Conservation (phyloP, 139 green algal genomes). For the Chlamydomonas eustigma region DNA sequence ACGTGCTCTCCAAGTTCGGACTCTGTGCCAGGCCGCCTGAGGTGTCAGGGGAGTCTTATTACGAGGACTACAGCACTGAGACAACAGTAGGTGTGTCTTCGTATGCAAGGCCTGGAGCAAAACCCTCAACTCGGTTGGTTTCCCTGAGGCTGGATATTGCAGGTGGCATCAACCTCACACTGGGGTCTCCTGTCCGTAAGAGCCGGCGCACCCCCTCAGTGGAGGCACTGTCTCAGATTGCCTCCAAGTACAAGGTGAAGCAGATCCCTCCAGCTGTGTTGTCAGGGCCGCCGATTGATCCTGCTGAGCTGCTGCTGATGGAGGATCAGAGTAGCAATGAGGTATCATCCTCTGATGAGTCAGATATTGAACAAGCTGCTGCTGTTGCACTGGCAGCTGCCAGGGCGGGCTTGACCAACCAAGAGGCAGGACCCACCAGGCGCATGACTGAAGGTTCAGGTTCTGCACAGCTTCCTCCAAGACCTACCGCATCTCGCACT, state of each 20-base stretch:
- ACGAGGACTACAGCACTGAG: background rate
- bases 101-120: background rate
- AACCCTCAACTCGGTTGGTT: slow-evolving; percentile 24
- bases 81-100: background rate
- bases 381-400: no score
- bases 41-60: slow-evolving; percentile 8
- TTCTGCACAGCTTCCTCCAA: background rate
- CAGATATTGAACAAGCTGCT: no score
- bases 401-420: background rate
- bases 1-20: slow-evolving; percentile 39
- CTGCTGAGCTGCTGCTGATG: background rate
- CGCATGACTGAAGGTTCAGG: background rate
- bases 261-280: slow-evolving; percentile 23
- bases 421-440: background rate
- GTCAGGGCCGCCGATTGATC: slow-evolving; percentile 26
- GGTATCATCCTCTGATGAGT: background rate
- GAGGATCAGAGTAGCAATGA: background rate
- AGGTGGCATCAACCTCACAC: slow-evolving; percentile 56
- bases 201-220: slow-evolving; percentile 66
- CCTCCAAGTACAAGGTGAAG: slow-evolving; percentile 29
- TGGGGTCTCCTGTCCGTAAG: slow-evolving; percentile 38
- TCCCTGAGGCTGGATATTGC: slow-evolving; percentile 48
- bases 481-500: background rate
- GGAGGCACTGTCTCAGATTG: slow-evolving; percentile 57
- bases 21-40: slow-evolving; percentile 30